Evolutionary conservation across 345 rosid species (phyloP).

Genomic region (Alliaria petiolata): DNA sequence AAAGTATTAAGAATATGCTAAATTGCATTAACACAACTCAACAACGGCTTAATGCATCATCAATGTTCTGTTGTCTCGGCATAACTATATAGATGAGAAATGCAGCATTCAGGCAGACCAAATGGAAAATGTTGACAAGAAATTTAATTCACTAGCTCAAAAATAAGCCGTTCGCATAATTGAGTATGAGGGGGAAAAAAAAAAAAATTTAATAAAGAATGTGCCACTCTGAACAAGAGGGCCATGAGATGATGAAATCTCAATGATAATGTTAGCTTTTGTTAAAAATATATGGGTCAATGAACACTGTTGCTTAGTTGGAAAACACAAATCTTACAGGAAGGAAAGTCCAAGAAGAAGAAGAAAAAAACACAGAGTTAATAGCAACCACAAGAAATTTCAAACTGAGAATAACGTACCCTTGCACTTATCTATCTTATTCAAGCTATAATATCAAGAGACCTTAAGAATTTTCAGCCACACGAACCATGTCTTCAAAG

Average conservation of each 20-base stretch:
- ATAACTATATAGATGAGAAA: background rate
- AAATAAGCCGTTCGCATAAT: no score
- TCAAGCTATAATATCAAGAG: slow-evolving; percentile 36
- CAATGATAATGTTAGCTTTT: slow-evolving; percentile 1
- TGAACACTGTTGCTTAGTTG: slow-evolving; percentile 23
- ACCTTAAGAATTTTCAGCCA: slow-evolving; percentile 37
- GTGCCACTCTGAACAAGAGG: slow-evolving; percentile 5
- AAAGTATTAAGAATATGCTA: background rate
- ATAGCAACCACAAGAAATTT: slow-evolving; percentile 37
- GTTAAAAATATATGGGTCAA: slow-evolving; percentile 8
- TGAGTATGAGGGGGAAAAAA: background rate
- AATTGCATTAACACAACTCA: background rate
- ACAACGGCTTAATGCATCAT: slow-evolving; percentile 1
- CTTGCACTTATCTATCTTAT: slow-evolving; percentile 48
- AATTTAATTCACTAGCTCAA: no score
- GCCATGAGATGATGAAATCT: background rate
- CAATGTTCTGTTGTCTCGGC: background rate
- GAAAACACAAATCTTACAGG: slow-evolving; percentile 16
- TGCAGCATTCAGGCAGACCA: no score
- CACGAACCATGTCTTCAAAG: slow-evolving; percentile 32
- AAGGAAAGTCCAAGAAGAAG: slow-evolving; percentile 37
- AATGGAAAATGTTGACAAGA: no score
- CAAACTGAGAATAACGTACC: slow-evolving; percentile 14
- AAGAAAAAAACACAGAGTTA: slow-evolving; percentile 21
- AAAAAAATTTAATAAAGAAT: background rate